A percentile compares a stretch with the other conserved stretches of the same genome.
Evolutionary conservation across 352 stramenopile species (phyloP).

Genomic region (Globisporangium perplexum): DNA sequence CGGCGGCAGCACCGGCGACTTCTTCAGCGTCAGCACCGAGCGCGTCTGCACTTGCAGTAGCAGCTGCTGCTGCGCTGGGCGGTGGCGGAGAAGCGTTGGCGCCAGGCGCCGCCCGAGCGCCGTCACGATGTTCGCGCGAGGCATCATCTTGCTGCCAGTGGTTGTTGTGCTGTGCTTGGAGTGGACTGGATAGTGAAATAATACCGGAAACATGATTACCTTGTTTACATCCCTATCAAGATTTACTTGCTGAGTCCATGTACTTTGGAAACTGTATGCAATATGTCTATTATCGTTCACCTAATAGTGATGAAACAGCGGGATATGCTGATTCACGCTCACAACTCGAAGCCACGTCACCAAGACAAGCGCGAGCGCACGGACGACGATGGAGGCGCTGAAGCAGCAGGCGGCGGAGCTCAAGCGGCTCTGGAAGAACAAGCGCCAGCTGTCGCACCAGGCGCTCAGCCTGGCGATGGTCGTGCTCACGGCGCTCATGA

Average conservation of each 20-base stretch:
- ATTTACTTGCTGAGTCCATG: too few relatives aligned
- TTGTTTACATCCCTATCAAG: too few relatives aligned
- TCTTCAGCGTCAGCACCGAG: constrained; percentile 25
- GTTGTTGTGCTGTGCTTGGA: background rate
- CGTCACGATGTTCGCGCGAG: too few relatives aligned
- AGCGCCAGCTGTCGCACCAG: constrained; percentile 96
- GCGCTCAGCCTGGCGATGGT: constrained; percentile 98
- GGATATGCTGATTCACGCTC: background rate
- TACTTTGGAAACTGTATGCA: background rate
- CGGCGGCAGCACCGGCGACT: constrained; percentile 10
- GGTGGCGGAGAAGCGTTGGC: background rate
- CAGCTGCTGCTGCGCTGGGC: background rate
- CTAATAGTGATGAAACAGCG: background rate
- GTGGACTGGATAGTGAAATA: background rate
- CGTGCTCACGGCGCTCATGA: constrained; percentile 98
- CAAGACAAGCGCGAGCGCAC: background rate
- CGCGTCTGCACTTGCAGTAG: constrained; percentile 3
- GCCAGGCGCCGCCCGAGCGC: background rate
- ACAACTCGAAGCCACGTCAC: background rate
- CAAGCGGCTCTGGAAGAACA: constrained; percentile 98
- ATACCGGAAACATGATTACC: too few relatives aligned
- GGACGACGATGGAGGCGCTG: constrained; percentile 43
- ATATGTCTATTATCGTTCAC: background rate
- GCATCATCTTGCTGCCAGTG: background rate
- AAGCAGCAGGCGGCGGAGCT: constrained; percentile 92